Percentiles rank a stretch among this genome's conserved stretches.
phyloP scores from a whole-genome alignment of 208 protist genomes.

The Kentomonas sorsogonicus region DNA sequence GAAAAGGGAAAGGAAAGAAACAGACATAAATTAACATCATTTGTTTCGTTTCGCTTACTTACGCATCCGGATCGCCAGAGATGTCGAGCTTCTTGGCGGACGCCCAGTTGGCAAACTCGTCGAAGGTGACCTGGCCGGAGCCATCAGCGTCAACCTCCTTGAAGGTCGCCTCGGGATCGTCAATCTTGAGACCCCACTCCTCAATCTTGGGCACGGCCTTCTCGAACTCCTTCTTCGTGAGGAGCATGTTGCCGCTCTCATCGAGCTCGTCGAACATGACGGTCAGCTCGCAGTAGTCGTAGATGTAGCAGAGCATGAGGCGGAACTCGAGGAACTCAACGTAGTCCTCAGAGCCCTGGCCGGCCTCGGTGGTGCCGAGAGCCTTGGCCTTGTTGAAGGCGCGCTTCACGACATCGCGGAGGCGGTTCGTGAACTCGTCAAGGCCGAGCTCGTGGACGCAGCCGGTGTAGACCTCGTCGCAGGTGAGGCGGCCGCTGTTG shows the following conservation, averaged over 20 bases:
- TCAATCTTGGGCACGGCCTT: constrained; percentile 43
- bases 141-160: constrained; percentile 61
- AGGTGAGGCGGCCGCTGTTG: constrained; percentile 33
- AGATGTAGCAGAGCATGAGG: constrained; percentile 64
- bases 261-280: constrained; percentile 81
- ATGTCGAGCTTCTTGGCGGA: constrained; percentile 30
- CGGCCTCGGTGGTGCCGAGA: constrained; percentile 29
- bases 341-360: constrained; percentile 27
- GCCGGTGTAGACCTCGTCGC: constrained; percentile 58
- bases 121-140: constrained; percentile 63
- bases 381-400: constrained; percentile 70
- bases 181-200: constrained; percentile 49
- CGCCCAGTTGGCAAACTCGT: constrained; percentile 67
- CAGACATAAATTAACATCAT: too few relatives aligned
- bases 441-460: constrained; percentile 38
- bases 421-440: constrained; percentile 45
- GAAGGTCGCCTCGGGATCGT: constrained; percentile 44
- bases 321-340: constrained; percentile 74
- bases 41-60: too few relatives aligned
- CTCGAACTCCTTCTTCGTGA: constrained; percentile 62
- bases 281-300: constrained; percentile 52
- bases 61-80: constrained; percentile 40
- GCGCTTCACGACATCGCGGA: constrained; percentile 63
- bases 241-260: constrained; percentile 51
- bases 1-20: too few relatives aligned